These are phyloP conservation scores for Microbotryum intermedium DNA, from an alignment of 1,284 basidiomycete species.

Conservation along the genomic window DNA sequence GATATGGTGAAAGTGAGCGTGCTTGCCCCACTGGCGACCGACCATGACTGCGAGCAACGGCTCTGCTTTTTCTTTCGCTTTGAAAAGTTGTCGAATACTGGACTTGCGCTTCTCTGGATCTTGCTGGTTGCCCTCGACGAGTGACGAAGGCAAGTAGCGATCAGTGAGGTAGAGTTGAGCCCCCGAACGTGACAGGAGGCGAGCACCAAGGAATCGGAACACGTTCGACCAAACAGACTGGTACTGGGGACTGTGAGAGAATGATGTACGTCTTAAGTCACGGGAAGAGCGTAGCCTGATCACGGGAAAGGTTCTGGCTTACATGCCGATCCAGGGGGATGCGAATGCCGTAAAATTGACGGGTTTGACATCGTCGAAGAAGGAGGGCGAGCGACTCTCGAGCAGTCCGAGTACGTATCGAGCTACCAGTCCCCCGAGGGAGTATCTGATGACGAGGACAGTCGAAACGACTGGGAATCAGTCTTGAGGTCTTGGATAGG, in stretches of 20 bases:
- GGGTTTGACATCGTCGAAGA: conserved; percentile 59
- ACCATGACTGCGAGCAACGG: conserved; percentile 71
- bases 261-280: neutral
- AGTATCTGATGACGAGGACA: conserved; percentile 47
- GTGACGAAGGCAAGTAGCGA: conserved; percentile 48
- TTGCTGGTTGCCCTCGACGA: conserved; percentile 5
- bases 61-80: conserved; percentile 44
- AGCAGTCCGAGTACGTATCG: conserved; percentile 69
- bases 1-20: too few relatives aligned
- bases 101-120: neutral
- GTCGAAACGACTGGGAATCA: neutral
- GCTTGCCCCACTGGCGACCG: too few relatives aligned
- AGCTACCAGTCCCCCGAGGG: conserved; percentile 67
- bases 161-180: conserved; percentile 70
- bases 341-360: conserved; percentile 75
- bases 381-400: conserved; percentile 49
- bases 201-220: conserved; percentile 56
- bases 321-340: conserved; percentile 63
- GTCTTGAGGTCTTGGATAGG: neutral
- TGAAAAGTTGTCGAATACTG: neutral
- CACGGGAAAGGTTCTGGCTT: neutral
- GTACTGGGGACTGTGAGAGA: conserved; percentile 31
- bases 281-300: neutral
- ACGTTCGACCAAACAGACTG: conserved; percentile 55
- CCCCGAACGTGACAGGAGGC: conserved; percentile 71